A percentile compares a stretch with the other conserved stretches of the same genome.
Conservation (phyloP, 2,329 filamentous ascomycete species). For the Drechmeria coniospora region DNA sequence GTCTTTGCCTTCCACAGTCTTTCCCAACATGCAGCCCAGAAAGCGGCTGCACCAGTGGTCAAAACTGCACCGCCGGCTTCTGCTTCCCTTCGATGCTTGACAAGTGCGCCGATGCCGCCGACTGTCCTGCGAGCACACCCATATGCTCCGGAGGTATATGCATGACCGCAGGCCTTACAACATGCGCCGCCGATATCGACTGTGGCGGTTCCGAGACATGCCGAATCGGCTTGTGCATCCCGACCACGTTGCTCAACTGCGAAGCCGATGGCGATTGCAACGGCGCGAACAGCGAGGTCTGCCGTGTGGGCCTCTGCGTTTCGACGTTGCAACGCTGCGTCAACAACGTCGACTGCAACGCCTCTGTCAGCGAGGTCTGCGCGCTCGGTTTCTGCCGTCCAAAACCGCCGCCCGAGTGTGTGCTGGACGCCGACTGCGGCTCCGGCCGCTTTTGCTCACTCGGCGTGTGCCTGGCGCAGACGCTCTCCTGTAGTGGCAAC, state of each 20-base stretch:
- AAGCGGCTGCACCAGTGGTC: background rate
- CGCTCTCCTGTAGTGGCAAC: background rate
- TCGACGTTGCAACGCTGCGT: background rate
- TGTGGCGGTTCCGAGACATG: background rate
- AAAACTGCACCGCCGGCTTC: background rate
- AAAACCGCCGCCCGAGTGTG: background rate
- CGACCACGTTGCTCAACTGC: background rate
- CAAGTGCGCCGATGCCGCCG: background rate
- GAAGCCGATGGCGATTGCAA: background rate
- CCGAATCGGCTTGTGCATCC: background rate
- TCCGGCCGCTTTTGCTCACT: background rate
- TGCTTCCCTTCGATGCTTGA: background rate
- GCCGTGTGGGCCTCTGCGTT: background rate
- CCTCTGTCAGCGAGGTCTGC: background rate
- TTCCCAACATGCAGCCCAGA: background rate
- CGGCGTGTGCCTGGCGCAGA: background rate
- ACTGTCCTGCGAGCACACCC: background rate
- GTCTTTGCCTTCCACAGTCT: background rate
- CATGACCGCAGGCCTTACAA: background rate
- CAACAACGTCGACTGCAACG: background rate
- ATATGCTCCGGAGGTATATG: background rate
- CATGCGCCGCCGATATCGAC: background rate
- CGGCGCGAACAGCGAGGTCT: background rate
- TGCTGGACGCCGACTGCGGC: background rate
- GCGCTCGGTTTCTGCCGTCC: background rate